phyloP scores from a whole-genome alignment of 2,329 filamentous ascomycete genomes.

The Atkinsonella texensis region DNA sequence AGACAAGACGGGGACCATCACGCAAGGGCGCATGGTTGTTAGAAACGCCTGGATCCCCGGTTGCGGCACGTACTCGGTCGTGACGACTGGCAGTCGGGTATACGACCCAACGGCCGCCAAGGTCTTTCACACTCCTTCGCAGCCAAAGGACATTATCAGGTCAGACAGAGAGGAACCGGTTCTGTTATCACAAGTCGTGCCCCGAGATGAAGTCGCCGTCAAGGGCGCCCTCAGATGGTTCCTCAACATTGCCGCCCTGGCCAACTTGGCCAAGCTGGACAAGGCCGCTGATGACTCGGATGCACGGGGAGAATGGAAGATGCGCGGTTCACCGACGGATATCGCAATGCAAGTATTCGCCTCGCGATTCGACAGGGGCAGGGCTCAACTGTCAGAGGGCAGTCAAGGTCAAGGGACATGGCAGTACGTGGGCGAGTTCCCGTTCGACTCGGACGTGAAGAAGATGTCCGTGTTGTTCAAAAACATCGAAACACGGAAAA shows the following conservation, averaged over 20 bases:
- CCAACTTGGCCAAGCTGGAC: constrained; percentile 48
- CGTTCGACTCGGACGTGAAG: constrained; percentile 47
- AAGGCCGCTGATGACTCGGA: constrained; percentile 23
- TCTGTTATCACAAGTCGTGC: constrained; percentile 9
- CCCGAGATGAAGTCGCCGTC: constrained; percentile 26
- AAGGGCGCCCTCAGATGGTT: constrained; percentile 33
- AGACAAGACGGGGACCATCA: constrained; percentile 22
- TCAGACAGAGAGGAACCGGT: constrained; percentile 6
- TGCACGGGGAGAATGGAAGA: constrained; percentile 23
- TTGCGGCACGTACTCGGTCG: constrained; percentile 21
- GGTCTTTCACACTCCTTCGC: constrained; percentile 9
- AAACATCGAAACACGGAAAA: constrained; percentile 16
- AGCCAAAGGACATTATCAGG: constrained; percentile 9
- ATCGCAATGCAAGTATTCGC: constrained; percentile 48
- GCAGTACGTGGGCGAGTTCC: constrained; percentile 37
- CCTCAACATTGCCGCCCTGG: constrained; percentile 45
- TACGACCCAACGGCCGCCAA: constrained; percentile 17
- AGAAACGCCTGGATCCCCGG: constrained; percentile 19
- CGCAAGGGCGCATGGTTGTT: constrained; percentile 19
- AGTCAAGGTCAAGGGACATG: constrained; percentile 14
- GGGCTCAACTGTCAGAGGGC: constrained; percentile 18
- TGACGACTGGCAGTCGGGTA: constrained; percentile 16
- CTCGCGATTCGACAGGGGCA: constrained; percentile 35
- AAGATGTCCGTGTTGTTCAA: constrained; percentile 45
- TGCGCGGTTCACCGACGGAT: constrained; percentile 39